These are phyloP conservation scores for Raphanus sativus DNA, from an alignment of 345 rosid species.

Conservation along the genomic window DNA sequence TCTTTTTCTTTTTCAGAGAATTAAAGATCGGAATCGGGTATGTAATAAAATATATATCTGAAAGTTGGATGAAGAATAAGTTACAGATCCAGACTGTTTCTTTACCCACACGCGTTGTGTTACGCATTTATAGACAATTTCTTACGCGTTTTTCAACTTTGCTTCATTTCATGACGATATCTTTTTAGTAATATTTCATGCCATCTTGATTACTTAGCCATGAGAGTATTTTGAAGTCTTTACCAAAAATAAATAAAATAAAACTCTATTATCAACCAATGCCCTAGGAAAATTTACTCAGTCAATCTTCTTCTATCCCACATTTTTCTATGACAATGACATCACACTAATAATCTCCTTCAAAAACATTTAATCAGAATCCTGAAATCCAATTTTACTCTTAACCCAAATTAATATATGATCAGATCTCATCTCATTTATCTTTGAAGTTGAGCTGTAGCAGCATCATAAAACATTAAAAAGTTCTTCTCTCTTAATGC, in stretches of 20 bases:
- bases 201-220: constrained; percentile 10
- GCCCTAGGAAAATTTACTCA: background rate
- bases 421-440: background rate
- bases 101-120: background rate
- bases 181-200: background rate
- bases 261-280: background rate
- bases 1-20: background rate
- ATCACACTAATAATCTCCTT: background rate
- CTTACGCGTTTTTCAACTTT: constrained; percentile 18
- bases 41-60: background rate
- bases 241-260: background rate
- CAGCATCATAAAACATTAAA: constrained; percentile 2
- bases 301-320: background rate
- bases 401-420: background rate
- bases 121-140: constrained; percentile 1
- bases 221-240: too few relatives aligned
- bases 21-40: background rate
- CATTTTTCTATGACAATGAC: background rate
- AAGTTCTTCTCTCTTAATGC: background rate
- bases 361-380: background rate
- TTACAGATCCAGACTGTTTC: background rate
- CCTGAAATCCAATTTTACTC: background rate
- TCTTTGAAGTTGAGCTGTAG: background rate
- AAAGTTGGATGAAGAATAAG: background rate
- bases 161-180: background rate